Evolutionary conservation across 108 stramenopile genomes (phyloP), one percentile per base, ranked within the genome.

Genomic region (Fragilariopsis cylindrus): DNA sequence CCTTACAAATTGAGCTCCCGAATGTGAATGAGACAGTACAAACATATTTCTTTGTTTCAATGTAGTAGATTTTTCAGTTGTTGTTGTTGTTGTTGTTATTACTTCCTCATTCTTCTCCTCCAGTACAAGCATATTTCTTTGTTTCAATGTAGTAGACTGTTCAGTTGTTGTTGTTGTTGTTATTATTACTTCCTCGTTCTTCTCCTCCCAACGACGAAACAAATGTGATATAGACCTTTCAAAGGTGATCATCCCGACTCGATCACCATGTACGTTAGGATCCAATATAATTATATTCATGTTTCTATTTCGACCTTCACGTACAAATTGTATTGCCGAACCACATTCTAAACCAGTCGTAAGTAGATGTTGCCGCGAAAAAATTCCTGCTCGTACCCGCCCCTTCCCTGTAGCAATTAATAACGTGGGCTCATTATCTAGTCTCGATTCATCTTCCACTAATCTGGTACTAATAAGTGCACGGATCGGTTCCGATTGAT

Each of bases 371-470:
- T 81, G 76, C 16, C 92, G 82, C 30, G 85, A 86, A 68, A 90
- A 92, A 41, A 92, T 86, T 3, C 92, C 92, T 7, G 92, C 88
- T 7, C 85, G 76, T 3, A 92, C 92, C 53, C 88, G 88, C n/a
- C 92, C 92, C 57, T 87, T 87, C 3, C 92, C 92, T 13, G 92
- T 92, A 0, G 81, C 77, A 41, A 92, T 70, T 16, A 92, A 57
- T 5, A 92, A 57, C 3, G 87, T 87, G 55, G 83, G 83, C 30
- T 46, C 70, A 9, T 65, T 19, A 46, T 81, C 76, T 13, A 75
- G n/a, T 43, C 11, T 50, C 41, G 46, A 15, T 6, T 62, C 74
- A 50, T 79, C 66, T 9, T 64, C 72, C 16, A 30, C 52, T 54
- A 76, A 39, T 9, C 62, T 16, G 18, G 52, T 40, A 62, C 87